Evolutionary conservation across 2,329 filamentous ascomycete genomes (phyloP).

Genomic region (Alternaria gansuensis): DNA sequence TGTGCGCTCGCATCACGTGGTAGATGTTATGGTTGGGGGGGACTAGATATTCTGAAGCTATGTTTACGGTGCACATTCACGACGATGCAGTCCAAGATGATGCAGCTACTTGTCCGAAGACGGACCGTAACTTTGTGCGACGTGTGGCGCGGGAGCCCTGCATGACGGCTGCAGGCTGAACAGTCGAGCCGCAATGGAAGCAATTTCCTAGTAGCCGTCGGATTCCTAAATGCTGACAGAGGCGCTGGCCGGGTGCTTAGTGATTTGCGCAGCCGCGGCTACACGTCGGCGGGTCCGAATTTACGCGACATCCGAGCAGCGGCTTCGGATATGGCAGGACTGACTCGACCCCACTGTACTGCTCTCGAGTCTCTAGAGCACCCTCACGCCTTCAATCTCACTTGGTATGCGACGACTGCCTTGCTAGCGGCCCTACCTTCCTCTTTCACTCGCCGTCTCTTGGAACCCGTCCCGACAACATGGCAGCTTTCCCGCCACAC

Average conservation of each 20-base stretch:
- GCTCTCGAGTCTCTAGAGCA: background rate
- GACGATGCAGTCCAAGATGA: background rate
- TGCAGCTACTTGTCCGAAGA: background rate
- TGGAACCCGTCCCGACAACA: slow-evolving; percentile 37
- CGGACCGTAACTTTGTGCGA: background rate
- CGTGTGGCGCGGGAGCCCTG: background rate
- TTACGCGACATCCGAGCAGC: slow-evolving; percentile 11
- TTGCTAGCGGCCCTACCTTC: background rate
- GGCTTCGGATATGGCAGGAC: slow-evolving; percentile 28
- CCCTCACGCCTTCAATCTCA: background rate
- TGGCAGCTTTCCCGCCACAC: slow-evolving; percentile 64
- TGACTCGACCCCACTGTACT: slow-evolving; percentile 17
- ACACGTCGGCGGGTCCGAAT: slow-evolving; percentile 27
- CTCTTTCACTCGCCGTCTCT: slow-evolving; percentile 4
- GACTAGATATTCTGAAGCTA: background rate
- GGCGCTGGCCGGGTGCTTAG: slow-evolving; percentile 6
- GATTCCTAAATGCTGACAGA: slow-evolving; percentile 35
- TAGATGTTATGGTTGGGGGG: background rate
- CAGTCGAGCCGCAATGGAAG: background rate
- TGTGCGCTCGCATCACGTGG: background rate
- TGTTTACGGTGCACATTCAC: background rate
- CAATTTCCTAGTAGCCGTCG: background rate
- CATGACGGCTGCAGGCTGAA: background rate
- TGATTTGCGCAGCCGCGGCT: slow-evolving; percentile 20
- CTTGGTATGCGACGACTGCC: background rate